phyloP scores from a whole-genome alignment of 257 asterid species.

The Solanum corneliomulleri region DNA sequence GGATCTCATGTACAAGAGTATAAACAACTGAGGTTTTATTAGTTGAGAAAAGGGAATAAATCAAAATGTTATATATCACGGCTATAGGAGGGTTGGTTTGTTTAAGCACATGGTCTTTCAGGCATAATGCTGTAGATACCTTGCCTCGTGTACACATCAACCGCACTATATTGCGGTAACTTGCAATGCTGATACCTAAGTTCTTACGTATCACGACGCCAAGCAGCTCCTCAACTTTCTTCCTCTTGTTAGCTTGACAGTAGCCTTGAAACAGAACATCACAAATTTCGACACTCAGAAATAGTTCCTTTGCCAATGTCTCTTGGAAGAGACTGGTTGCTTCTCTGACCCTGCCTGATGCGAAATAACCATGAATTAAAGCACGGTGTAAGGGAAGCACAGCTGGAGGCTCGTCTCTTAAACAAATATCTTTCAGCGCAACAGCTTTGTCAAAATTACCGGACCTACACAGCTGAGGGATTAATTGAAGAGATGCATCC shows the following conservation, averaged over 20 bases:
- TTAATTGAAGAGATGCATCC: constrained; percentile 29
- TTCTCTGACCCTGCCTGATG: constrained; percentile 26
- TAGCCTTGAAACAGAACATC: constrained; percentile 32
- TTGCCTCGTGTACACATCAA: constrained; percentile 29
- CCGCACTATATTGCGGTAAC: constrained; percentile 40
- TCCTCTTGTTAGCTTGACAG: constrained; percentile 26
- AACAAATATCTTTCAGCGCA: constrained; percentile 28
- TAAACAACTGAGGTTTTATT: constrained; percentile 17
- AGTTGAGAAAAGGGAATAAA: constrained; percentile 37
- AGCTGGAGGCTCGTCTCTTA: constrained; percentile 24
- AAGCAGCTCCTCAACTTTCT: constrained; percentile 33
- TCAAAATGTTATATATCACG: constrained; percentile 38
- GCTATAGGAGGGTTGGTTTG: constrained; percentile 24
- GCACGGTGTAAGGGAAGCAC: constrained; percentile 23
- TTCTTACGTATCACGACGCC: constrained; percentile 41
- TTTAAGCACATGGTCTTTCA: constrained; percentile 42
- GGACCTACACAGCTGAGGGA: constrained; percentile 37
- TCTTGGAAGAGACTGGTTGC: constrained; percentile 36
- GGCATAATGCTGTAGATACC: constrained; percentile 26
- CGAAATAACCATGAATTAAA: constrained; percentile 43
- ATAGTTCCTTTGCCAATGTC: constrained; percentile 13
- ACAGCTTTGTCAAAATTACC: constrained; percentile 39
- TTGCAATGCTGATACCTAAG: constrained; percentile 32
- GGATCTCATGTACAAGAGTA: constrained; percentile 20
- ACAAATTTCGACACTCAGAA: constrained; percentile 20